Conservation (phyloP, 164 flowering plant genomes). For the Magnolia officinalis region DNA sequence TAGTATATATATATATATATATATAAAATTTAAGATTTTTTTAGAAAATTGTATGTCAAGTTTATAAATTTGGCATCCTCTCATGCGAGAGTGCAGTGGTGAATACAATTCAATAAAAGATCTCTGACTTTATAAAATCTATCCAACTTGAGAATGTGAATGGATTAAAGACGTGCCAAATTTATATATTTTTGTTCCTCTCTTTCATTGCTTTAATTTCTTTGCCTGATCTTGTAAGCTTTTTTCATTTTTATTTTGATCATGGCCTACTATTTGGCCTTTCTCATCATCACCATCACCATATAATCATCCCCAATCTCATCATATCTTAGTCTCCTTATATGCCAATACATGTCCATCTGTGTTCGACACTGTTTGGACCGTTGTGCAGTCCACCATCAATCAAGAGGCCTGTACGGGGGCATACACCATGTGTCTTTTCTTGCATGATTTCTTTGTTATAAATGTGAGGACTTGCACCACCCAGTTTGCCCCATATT, state of each 20-base stretch:
- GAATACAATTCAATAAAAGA: too few relatives aligned
- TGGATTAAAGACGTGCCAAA: neutral
- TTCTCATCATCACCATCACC: neutral
- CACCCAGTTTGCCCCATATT: too few relatives aligned
- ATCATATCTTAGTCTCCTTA: constrained; percentile 20
- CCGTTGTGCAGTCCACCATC: constrained; percentile 17
- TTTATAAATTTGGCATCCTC: too few relatives aligned
- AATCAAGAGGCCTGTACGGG: constrained; percentile 32
- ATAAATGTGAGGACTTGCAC: constrained; percentile 4
- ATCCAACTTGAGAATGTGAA: too few relatives aligned
- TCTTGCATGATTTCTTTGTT: constrained; percentile 44
- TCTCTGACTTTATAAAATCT: too few relatives aligned
- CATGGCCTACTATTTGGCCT: neutral
- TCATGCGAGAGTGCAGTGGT: too few relatives aligned
- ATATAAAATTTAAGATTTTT: too few relatives aligned
- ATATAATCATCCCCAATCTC: constrained; percentile 5
- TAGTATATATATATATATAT: too few relatives aligned
- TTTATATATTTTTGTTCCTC: neutral
- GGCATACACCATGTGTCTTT: constrained; percentile 34
- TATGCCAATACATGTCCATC: constrained; percentile 32
- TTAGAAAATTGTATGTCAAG: too few relatives aligned
- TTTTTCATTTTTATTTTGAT: too few relatives aligned
- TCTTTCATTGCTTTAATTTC: neutral
- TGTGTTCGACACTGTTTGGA: constrained; percentile 27
- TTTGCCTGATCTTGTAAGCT: too few relatives aligned